Conservation (phyloP, 176 grass and related monocot species). For the Aegilops umbellulata region DNA sequence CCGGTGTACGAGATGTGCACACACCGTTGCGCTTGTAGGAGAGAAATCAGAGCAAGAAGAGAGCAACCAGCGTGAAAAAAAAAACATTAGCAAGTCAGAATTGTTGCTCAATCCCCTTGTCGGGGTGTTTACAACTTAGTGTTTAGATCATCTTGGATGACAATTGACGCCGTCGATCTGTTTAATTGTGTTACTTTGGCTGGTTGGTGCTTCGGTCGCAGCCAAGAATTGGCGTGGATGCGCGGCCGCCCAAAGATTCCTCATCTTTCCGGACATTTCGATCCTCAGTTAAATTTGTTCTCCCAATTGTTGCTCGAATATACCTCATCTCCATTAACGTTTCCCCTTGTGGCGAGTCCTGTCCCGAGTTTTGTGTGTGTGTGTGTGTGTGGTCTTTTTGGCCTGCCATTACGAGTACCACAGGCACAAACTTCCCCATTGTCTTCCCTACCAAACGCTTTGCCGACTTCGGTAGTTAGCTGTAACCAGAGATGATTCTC, state of each 20-base stretch:
- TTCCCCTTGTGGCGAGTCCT: not conserved
- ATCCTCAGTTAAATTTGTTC: not conserved
- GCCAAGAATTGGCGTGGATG: conserved; percentile 2
- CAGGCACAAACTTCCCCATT: too few relatives aligned
- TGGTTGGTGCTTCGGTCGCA: not conserved
- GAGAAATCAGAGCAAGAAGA: not conserved
- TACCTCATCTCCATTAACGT: not conserved
- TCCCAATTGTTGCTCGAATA: not conserved
- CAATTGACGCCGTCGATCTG: not conserved
- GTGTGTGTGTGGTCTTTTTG: not conserved
- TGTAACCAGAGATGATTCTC: not conserved
- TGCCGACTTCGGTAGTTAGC: not conserved
- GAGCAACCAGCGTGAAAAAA: not conserved
- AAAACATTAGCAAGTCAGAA: not conserved
- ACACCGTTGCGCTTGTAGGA: not conserved
- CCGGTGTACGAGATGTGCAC: conserved; percentile 42
- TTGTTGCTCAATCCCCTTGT: not conserved
- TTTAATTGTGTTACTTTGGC: not conserved
- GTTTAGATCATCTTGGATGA: not conserved
- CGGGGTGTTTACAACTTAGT: too few relatives aligned
- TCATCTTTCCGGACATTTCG: conserved; percentile 2
- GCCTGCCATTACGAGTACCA: not conserved
- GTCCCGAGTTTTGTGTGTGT: too few relatives aligned
- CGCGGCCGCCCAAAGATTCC: conserved; percentile 1
- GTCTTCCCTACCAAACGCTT: not conserved